Evolutionary conservation across 768 basidiomycete genomes (phyloP), one percentile per base, ranked within the genome.

Genomic region (Asterophora lycoperdoides): DNA sequence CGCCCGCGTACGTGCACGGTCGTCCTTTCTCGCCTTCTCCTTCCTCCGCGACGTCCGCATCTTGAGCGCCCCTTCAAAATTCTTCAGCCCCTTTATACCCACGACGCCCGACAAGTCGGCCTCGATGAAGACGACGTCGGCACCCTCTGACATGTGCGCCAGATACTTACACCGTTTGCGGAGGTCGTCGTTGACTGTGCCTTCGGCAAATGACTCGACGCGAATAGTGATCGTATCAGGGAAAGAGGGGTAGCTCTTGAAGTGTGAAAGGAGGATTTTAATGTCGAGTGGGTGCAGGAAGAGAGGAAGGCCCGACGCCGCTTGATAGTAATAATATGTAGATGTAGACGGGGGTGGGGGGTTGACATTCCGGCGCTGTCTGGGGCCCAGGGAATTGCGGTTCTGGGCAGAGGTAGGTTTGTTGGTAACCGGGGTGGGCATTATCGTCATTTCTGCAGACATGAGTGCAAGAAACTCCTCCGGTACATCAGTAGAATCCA

Each of bases 251-350:
- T 97, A 97, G 53, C 74, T 76, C 60, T 76, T 76, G 67, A 84
- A 97, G 63, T 94, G 86, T 10, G 90, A 79, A 36, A 93, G 74
- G 19, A 99, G 76, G 52, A 96, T 92, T 68, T 84, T 87, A 68
- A 96, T 97, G 64, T 99, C 95, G 26, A 99, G 78, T 2, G 95
- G 95, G 60, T 96, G 93, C 9, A 99, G 80, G 74, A 89, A 99
- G 56, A 96, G 77, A 8, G 92, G 88, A 48, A 89, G 75, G 10
- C 96, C 96, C 1, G 90, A 89, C 0, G 91, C 83, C 14, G 93
- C 88, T 65, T 98, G 96, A 65, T 98, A 99, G 68, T 88, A 99
- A 63, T 88, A 93, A 69, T 95, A 99, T 8, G 91, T 86, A 8
- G 90, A 86, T 13, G 89, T 87, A 14, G 89, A 88, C 14, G 86